Base-by-base conservation (phyloP, 2,329 filamentous ascomycete species). In the Penicillium sp. region DNA sequence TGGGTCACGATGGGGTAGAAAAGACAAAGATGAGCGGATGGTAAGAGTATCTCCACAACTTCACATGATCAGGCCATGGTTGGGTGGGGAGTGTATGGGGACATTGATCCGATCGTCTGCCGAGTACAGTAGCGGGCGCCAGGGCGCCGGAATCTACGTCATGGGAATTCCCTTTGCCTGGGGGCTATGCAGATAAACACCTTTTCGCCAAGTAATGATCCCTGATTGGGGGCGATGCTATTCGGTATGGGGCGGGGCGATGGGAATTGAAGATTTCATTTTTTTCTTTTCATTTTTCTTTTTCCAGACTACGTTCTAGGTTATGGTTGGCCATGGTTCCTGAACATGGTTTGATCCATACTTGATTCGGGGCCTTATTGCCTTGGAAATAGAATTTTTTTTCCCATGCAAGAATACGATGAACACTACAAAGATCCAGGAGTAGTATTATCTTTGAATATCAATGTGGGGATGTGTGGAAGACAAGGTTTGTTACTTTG, bases 11-110 rank as follows among this genome's bases (percentile, higher is more conserved):
- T 47, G 51, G 22, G 24, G 19, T 37, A 24, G 19, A 7, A 8
- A n/a, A 42, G 39, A 42, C 10, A n/a, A 42, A 39, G 33, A 14
- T 26, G 21, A 50, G 35, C n/a, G 33, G 14, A 19, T 24, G 33
- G 29, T 9, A 50, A 37, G 29, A n/a, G 19, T 33, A 39, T 39
- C 48, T 39, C 27, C 45, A 47, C 48, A 47, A 39, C 22, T 50
- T 50, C 48, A 50, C 48, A 50, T 50, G 48, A 47, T 47, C 52
- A 48, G 29, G 19, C 43, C 44, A 54, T 54, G 52, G 44, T n/a
- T 39, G 22, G 29, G 49, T 44, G 49, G 49, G 26, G 49, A 52
- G 49, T 44, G 35, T 35, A 43, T 51, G 37, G 39, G 16, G 35
- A 42, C n/a, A 50, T 42, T 50, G 33, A 27, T 26, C 35, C 48